These are phyloP conservation scores for Colletotrichum limetticola DNA, from an alignment of 2,329 filamentous ascomycete genomes.

Conservation along the genomic window DNA sequence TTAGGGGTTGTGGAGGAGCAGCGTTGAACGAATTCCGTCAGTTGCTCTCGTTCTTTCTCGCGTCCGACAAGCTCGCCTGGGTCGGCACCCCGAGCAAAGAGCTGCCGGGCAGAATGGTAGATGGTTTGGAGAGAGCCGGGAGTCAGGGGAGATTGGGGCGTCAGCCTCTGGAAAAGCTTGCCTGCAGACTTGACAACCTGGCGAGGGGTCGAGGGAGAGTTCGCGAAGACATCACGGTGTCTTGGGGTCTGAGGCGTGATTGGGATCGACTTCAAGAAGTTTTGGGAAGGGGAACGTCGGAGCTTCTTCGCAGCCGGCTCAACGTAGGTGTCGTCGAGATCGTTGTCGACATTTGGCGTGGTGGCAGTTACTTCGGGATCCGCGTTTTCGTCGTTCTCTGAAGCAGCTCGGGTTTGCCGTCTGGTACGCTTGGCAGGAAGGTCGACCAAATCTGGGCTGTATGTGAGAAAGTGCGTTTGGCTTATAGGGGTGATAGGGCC, in stretches of 20 bases:
- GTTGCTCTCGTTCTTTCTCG: conserved; percentile 73
- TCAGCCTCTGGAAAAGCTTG: conserved; percentile 80
- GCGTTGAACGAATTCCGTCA: conserved; percentile 75
- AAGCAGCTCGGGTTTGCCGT: conserved; percentile 52
- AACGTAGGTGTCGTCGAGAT: conserved; percentile 47
- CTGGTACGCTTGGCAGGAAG: conserved; percentile 59
- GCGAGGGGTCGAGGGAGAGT: conserved; percentile 80
- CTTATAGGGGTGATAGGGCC: neutral
- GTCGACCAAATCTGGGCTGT: conserved; percentile 32
- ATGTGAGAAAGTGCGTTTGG: conserved; percentile 11
- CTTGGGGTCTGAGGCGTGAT: conserved; percentile 79
- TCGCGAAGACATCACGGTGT: conserved; percentile 81
- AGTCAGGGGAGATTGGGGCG: conserved; percentile 79
- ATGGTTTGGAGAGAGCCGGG: conserved; percentile 77
- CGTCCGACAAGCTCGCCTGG: conserved; percentile 82
- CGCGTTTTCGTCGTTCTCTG: conserved; percentile 74
- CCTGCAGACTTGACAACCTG: conserved; percentile 84
- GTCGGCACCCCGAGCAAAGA: conserved; percentile 84
- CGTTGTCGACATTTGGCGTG: conserved; percentile 56
- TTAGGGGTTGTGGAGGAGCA: conserved; percentile 69
- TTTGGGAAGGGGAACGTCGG: conserved; percentile 43
- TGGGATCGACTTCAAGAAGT: conserved; percentile 56
- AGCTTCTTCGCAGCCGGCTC: conserved; percentile 40
- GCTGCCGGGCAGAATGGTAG: conserved; percentile 86
- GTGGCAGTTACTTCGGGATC: conserved; percentile 56